These are phyloP conservation scores for Populus nigra DNA, from an alignment of 345 rosid genomes.

Conservation along the genomic window DNA sequence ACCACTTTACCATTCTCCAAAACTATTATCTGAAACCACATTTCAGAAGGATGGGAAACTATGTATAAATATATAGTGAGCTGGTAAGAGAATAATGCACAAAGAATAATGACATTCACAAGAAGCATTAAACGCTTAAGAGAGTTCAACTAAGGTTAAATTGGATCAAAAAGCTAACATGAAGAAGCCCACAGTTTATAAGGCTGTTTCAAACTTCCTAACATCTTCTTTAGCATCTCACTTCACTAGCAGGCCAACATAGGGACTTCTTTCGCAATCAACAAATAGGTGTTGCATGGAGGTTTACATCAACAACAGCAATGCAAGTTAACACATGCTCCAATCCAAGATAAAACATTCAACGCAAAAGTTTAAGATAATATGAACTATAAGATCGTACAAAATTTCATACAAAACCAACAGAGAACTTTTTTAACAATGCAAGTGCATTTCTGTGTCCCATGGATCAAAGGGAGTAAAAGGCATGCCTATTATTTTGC, in stretches of 20 bases:
- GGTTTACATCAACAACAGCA: not conserved
- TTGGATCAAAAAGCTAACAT: not conserved
- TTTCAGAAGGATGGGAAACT: not conserved
- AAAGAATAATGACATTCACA: constrained; percentile 2
- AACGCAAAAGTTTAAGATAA: not conserved
- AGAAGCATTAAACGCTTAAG: not conserved
- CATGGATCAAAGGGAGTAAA: not conserved
- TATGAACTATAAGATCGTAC: not conserved
- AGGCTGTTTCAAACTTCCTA: not conserved
- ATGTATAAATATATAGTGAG: not conserved
- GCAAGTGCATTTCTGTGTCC: not conserved
- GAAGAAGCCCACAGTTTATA: not conserved
- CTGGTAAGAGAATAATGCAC: not conserved
- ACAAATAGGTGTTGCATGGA: not conserved
- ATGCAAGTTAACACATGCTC: not conserved
- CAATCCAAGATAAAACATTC: not conserved
- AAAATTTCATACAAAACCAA: not conserved
- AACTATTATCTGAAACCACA: constrained; percentile 70
- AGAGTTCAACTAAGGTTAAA: not conserved
- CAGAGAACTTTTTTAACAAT: not conserved
- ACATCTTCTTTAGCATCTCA: not conserved
- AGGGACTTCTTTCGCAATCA: not conserved
- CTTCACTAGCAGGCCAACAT: not conserved
- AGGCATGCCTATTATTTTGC: not conserved
- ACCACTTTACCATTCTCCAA: constrained; percentile 90